Base-by-base conservation (phyloP, 257 asterid species). In the Phtheirospermum japonicum region DNA sequence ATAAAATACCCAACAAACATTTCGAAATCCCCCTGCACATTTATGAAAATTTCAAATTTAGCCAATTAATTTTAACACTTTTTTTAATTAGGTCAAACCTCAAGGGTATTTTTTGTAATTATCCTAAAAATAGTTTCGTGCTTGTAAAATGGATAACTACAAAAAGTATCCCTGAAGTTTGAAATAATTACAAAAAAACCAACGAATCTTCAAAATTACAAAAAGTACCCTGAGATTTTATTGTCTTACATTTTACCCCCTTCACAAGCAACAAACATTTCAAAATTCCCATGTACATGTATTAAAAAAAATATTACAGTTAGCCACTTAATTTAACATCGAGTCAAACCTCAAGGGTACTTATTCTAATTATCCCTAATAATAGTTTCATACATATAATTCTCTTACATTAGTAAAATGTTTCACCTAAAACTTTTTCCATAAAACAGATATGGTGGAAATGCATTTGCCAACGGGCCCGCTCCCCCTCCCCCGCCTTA, bases 401-500 rank as follows among this genome's bases (percentile, higher is more conserved):
- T 59, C 34, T 75, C 34, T n/a, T 67, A 39, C 49, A 62, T 48
- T 56, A 16, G 37, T 39, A 61, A 73, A 70, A 40, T 33, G 6
- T 32, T 56, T 72, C 63, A 59, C 65, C 32, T 59, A 49, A 63
- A 58, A 18, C 34, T 67, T 71, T 55, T 43, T 13, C 32, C 61
- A 33, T 67, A 9, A 61, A 77, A 64, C 87, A 93, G 99, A 73
- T 85, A 79, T 17, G 74, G 65, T 62, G 99, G 99, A 45, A 93
- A 93, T 70, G 39, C 84, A 61, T 93, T 93, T 73, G 52, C 82
- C 63, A 87, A 85, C 73, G 85, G 88, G 63, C 97, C 96, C 8
- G 97, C 97, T 75, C 92, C 97, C 71, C 99, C 95, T 34, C 90
- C 96, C 14, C 97, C 94, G 39, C 95, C 95, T 54, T 81, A 76